These are phyloP conservation scores for Rhodotorula sp. DNA, from an alignment of 1,284 basidiomycete genomes.

Conservation along the genomic window DNA sequence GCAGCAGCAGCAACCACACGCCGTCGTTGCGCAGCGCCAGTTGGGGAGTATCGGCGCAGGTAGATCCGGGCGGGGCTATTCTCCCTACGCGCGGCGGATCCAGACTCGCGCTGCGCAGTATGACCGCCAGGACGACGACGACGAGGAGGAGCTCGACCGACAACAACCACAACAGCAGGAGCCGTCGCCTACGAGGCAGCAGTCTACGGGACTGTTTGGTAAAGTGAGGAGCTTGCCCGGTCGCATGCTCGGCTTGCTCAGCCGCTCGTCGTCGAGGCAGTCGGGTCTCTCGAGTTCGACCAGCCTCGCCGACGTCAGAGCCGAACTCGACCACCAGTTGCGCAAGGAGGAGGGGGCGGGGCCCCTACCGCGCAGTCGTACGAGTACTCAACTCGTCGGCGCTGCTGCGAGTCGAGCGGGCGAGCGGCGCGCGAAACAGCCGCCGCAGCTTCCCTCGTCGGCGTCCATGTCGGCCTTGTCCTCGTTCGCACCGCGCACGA, in stretches of 20 bases:
- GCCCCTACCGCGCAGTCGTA: constrained; percentile 25
- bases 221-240: constrained; percentile 29
- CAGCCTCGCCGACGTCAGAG: constrained; percentile 27
- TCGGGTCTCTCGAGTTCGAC: constrained; percentile 12
- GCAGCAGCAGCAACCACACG: background rate
- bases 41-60: constrained; percentile 29
- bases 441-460: constrained; percentile 12
- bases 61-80: constrained; percentile 26
- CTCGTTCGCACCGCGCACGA: constrained; percentile 3
- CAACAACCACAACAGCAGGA: background rate
- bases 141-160: background rate
- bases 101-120: constrained; percentile 12
- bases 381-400: constrained; percentile 8
- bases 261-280: constrained; percentile 13
- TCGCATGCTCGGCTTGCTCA: constrained; percentile 19
- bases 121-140: background rate
- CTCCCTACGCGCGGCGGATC: constrained; percentile 33
- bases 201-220: constrained; percentile 19
- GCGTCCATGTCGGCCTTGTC: constrained; percentile 36
- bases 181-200: background rate
- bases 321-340: constrained; percentile 19
- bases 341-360: constrained; percentile 1
- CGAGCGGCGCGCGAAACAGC: background rate
- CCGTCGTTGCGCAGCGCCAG: constrained; percentile 5
- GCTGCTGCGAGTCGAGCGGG: background rate